These are phyloP conservation scores for Aspergillus nanangensis DNA, from an alignment of 495 filamentous ascomycete species.

Conservation along the genomic window DNA sequence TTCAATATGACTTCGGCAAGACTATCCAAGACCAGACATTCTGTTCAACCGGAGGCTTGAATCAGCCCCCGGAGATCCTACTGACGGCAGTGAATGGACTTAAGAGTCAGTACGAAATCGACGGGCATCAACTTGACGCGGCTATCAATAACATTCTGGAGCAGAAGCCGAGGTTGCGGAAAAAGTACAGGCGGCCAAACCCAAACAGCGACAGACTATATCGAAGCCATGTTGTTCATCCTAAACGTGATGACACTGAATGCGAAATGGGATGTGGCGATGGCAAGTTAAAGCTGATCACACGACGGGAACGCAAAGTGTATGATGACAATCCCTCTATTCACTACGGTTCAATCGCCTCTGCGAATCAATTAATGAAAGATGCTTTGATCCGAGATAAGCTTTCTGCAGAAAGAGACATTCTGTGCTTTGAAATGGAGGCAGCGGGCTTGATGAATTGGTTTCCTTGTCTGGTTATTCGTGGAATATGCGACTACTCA, in stretches of 20 bases:
- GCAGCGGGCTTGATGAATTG: neutral
- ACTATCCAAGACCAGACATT: neutral
- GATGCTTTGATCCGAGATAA: constrained; percentile 7
- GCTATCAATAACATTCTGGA: neutral
- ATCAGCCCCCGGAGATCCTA: neutral
- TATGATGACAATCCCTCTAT: constrained; percentile 1
- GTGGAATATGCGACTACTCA: constrained; percentile 3
- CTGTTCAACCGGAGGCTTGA: neutral
- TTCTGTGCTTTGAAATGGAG: constrained; percentile 18
- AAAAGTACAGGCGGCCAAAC: neutral
- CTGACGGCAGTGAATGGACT: neutral
- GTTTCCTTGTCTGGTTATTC: constrained; percentile 3
- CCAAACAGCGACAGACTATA: neutral
- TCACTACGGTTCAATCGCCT: constrained; percentile 19
- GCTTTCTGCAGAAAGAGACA: constrained; percentile 11
- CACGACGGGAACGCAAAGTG: neutral
- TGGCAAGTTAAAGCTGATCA: neutral
- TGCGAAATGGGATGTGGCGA: neutral
- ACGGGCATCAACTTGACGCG: neutral
- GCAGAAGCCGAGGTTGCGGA: neutral
- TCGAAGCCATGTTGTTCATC: neutral
- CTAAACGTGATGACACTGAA: neutral
- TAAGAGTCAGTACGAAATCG: neutral
- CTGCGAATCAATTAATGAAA: constrained; percentile 13
- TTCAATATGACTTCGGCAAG: neutral